phyloP scores from a whole-genome alignment of 2,329 filamentous ascomycete genomes.

The Lecanicillium sp. region DNA sequence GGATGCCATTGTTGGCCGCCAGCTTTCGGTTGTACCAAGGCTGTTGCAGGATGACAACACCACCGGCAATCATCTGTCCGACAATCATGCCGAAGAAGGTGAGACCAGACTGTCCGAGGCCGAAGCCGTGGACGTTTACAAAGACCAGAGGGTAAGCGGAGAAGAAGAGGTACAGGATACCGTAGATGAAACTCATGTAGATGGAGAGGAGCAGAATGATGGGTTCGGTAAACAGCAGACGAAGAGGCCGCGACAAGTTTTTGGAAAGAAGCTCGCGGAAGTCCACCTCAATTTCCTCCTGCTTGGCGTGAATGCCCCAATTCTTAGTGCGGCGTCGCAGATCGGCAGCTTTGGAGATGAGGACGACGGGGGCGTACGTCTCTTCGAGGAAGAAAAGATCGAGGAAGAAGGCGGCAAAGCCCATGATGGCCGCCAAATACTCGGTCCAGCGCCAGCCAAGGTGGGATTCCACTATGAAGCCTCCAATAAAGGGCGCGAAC shows the following conservation, averaged over 20 bases:
- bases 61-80: slow-evolving; percentile 64
- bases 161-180: slow-evolving; percentile 76
- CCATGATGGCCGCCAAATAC: slow-evolving; percentile 58
- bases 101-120: slow-evolving; percentile 63
- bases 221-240: slow-evolving; percentile 61
- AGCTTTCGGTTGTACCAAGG: slow-evolving; percentile 64
- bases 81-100: slow-evolving; percentile 81
- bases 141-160: slow-evolving; percentile 83
- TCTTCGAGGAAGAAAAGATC: slow-evolving; percentile 60
- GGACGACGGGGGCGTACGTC: slow-evolving; percentile 63
- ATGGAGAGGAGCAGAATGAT: slow-evolving; percentile 63
- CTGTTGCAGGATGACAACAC: slow-evolving; percentile 56
- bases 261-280: slow-evolving; percentile 57
- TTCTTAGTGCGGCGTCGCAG: slow-evolving; percentile 59
- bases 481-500: slow-evolving; percentile 62
- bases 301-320: slow-evolving; percentile 66
- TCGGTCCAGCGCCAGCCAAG: slow-evolving; percentile 71
- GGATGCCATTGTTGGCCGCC: slow-evolving; percentile 58
- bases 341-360: slow-evolving; percentile 55
- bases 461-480: slow-evolving; percentile 56
- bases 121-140: slow-evolving; percentile 64
- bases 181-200: slow-evolving; percentile 73
- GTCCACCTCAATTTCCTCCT: slow-evolving; percentile 65
- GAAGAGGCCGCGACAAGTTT: slow-evolving; percentile 61
- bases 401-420: slow-evolving; percentile 52